Conservation (phyloP, 208 protist genomes). For the Leishmania tropica region DNA sequence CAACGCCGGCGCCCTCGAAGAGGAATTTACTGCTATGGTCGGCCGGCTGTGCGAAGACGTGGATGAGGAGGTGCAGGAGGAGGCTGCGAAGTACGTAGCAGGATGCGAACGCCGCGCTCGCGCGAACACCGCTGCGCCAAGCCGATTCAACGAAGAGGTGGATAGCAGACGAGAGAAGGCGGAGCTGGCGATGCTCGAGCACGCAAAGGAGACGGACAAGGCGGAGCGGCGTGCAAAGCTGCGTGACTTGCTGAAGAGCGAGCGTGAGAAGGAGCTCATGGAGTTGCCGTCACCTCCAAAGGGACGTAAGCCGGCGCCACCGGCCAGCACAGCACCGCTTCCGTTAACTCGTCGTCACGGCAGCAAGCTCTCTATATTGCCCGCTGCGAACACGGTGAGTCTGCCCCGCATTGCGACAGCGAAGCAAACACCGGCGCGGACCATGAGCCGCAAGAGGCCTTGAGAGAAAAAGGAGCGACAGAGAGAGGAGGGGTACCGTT, state of each 20-base stretch:
- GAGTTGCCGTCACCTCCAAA: slow-evolving; percentile 37
- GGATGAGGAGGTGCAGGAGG: slow-evolving; percentile 61
- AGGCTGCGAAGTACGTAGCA: slow-evolving; percentile 37
- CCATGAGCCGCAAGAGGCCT: background rate
- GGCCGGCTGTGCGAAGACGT: slow-evolving; percentile 78
- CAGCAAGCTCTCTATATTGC: slow-evolving; percentile 6
- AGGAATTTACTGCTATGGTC: slow-evolving; percentile 79
- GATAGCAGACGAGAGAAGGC: slow-evolving; percentile 69
- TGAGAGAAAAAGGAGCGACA: background rate
- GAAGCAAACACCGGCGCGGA: background rate
- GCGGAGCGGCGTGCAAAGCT: slow-evolving; percentile 86
- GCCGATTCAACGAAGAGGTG: slow-evolving; percentile 43
- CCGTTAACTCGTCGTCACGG: background rate
- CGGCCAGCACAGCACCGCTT: background rate
- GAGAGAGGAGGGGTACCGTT: background rate
- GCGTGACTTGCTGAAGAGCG: slow-evolving; percentile 82
- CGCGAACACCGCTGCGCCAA: slow-evolving; percentile 1
- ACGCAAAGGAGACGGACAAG: slow-evolving; percentile 90
- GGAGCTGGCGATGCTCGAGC: slow-evolving; percentile 76
- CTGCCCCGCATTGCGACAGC: slow-evolving; percentile 8
- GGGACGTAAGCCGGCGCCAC: slow-evolving; percentile 11
- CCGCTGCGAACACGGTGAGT: background rate
- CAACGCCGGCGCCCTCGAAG: slow-evolving; percentile 47
- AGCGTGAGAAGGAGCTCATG: slow-evolving; percentile 72
- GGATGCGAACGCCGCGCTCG: slow-evolving; percentile 7